These are phyloP conservation scores for Talaromyces sp. DNA, from an alignment of 2,329 filamentous ascomycete genomes.

Conservation along the genomic window DNA sequence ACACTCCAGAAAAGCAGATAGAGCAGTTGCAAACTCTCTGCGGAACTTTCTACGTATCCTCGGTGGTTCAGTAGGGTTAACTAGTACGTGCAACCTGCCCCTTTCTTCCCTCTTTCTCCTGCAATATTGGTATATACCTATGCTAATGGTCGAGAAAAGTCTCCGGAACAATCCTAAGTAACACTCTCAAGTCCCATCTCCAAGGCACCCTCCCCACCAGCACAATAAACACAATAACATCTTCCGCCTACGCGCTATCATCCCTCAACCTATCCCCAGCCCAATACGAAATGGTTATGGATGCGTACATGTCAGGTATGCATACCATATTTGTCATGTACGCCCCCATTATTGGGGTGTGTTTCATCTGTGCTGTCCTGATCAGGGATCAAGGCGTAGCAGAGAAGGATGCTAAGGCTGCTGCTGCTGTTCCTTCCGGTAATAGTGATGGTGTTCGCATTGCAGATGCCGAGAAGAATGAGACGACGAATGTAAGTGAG, in stretches of 20 bases:
- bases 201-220: background rate
- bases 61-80: constrained; percentile 9
- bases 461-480: background rate
- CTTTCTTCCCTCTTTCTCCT: no score
- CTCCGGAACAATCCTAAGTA: constrained; percentile 11
- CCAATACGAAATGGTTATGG: background rate
- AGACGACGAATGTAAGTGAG: background rate
- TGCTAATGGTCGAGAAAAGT: background rate
- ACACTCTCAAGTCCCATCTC: constrained; percentile 1
- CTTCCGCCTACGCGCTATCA: background rate
- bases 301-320: constrained; percentile 9
- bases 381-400: constrained; percentile 8
- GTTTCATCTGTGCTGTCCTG: constrained; percentile 7
- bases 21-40: constrained; percentile 9
- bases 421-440: background rate
- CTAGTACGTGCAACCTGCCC: background rate
- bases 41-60: constrained; percentile 11
- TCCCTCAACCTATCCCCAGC: background rate
- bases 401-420: background rate
- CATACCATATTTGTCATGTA: constrained; percentile 10
- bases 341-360: constrained; percentile 8
- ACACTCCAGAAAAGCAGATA: constrained; percentile 9
- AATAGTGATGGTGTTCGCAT: no score
- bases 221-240: constrained; percentile 5
- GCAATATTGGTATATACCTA: background rate